phyloP scores from a whole-genome alignment of 1,284 basidiomycete genomes.

The Neonothopanus nambi region DNA sequence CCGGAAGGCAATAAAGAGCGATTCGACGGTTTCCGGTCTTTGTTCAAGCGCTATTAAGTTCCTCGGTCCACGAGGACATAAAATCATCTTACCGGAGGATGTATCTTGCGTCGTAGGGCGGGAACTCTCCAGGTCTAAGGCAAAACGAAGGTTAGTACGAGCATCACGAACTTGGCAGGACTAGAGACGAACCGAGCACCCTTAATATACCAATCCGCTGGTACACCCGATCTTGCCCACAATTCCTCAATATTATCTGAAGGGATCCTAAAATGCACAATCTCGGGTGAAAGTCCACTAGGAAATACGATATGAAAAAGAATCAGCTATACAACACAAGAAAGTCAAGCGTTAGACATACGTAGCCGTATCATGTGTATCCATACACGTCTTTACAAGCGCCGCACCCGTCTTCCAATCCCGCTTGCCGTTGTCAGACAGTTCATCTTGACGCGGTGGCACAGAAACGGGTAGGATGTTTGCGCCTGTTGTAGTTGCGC shows the following conservation, averaged over 20 bases:
- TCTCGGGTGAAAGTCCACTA: conserved; percentile 83
- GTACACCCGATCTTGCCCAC: conserved; percentile 24
- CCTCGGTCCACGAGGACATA: not conserved
- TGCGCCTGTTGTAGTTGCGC: conserved; percentile 73
- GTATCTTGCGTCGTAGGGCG: conserved; percentile 84
- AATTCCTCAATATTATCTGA: conserved; percentile 49
- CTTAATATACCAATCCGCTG: conserved; percentile 88
- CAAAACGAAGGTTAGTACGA: not conserved
- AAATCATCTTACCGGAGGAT: conserved; percentile 66
- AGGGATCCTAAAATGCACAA: conserved; percentile 71
- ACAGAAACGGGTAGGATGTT: conserved; percentile 49
- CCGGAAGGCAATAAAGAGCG: conserved; percentile 86
- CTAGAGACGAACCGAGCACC: conserved; percentile 51
- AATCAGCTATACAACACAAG: not conserved
- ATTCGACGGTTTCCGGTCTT: conserved; percentile 94
- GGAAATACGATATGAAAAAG: not conserved
- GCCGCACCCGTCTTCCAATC: conserved; percentile 86
- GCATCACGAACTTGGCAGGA: not conserved
- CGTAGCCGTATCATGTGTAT: conserved; percentile 85
- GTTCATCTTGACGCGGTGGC: conserved; percentile 58
- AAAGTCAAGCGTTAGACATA: conserved; percentile 36
- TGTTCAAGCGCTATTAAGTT: not conserved
- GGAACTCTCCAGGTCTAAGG: conserved; percentile 44
- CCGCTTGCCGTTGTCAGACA: conserved; percentile 57
- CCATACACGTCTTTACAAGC: conserved; percentile 85